Percentiles rank a stretch among this genome's conserved stretches.
phyloP scores from a whole-genome alignment of 495 filamentous ascomycete genomes.

The Aspergillus bertholletiae region DNA sequence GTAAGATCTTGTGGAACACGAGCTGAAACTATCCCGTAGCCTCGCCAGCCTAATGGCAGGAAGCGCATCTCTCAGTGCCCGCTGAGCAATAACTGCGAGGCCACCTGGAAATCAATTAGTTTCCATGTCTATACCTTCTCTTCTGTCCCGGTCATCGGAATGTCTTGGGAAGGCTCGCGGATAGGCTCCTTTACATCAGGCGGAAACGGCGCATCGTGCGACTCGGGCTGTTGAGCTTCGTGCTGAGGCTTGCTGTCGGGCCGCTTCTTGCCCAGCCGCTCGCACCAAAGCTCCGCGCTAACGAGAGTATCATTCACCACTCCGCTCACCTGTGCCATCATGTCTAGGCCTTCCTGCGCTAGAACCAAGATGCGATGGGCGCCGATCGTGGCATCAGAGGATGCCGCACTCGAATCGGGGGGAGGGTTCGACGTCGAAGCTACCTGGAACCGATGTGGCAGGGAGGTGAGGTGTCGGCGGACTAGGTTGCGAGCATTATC shows the following conservation, averaged over 20 bases:
- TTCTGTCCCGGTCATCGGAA: constrained; percentile 38
- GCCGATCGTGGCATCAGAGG: constrained; percentile 43
- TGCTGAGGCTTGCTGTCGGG: constrained; percentile 22
- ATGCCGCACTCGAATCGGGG: constrained; percentile 30
- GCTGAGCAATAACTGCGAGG: constrained; percentile 3
- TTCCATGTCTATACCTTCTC: constrained; percentile 26
- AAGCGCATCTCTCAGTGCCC: constrained; percentile 3
- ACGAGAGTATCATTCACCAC: constrained; percentile 80
- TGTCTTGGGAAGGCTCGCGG: constrained; percentile 25
- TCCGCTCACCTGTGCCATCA: constrained; percentile 79
- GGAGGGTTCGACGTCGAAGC: constrained; percentile 42
- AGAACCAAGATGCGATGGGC: constrained; percentile 74
- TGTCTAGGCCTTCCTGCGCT: constrained; percentile 82
- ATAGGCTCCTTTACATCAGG: constrained; percentile 37
- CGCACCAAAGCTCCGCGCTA: constrained; percentile 85
- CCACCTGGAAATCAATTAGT: neutral
- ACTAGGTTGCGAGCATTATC: constrained; percentile 79
- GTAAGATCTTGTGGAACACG: neutral
- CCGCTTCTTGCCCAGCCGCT: constrained; percentile 60
- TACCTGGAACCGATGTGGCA: constrained; percentile 72
- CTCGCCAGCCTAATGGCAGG: neutral
- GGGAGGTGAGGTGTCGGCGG: constrained; percentile 68
- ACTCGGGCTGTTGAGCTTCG: constrained; percentile 22
- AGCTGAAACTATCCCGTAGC: too few species aligned
- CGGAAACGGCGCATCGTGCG: constrained; percentile 19